phyloP scores from a whole-genome alignment of 2,329 filamentous ascomycete species.

The Penicillium sp. region DNA sequence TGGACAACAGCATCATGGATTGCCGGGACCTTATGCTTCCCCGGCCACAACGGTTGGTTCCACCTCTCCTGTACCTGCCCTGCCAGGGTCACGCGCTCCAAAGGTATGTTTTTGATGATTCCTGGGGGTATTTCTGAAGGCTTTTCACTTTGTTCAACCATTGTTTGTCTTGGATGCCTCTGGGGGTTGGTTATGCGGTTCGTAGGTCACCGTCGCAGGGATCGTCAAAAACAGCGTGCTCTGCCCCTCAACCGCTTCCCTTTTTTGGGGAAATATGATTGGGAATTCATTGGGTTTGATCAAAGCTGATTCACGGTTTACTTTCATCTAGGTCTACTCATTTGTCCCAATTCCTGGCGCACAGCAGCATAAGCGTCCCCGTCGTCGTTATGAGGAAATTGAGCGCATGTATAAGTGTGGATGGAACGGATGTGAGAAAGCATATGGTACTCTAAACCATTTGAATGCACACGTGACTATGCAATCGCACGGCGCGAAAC shows the following conservation, averaged over 20 bases:
- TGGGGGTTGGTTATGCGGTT: slow-evolving; percentile 18
- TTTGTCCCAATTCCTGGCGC: slow-evolving; percentile 97
- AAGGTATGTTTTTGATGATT: slow-evolving; percentile 56
- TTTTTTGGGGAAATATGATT: background rate
- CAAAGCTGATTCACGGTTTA: slow-evolving; percentile 20
- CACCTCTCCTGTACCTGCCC: slow-evolving; percentile 57
- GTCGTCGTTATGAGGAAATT: slow-evolving; percentile 94
- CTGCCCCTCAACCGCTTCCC: slow-evolving; percentile 15
- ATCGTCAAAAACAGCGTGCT: slow-evolving; percentile 29
- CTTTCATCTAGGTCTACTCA: slow-evolving; percentile 74
- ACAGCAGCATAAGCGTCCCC: slow-evolving; percentile 93
- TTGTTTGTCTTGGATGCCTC: slow-evolving; percentile 34
- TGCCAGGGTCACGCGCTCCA: slow-evolving; percentile 61
- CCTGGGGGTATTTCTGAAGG: slow-evolving; percentile 32
- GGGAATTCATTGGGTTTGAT: slow-evolving; percentile 4
- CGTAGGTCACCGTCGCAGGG: slow-evolving; percentile 11
- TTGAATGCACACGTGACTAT: slow-evolving; percentile 98
- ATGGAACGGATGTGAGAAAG: slow-evolving; percentile 98
- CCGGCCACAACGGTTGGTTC: slow-evolving; percentile 60
- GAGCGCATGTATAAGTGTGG: slow-evolving; percentile 99
- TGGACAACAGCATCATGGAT: slow-evolving; percentile 48
- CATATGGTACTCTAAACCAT: slow-evolving; percentile 95
- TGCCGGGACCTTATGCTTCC: slow-evolving; percentile 51
- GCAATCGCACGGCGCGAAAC: slow-evolving; percentile 93
- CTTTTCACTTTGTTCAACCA: slow-evolving; percentile 27